These are phyloP conservation scores for Grosmannia penicillata DNA, from an alignment of 2,329 filamentous ascomycete species.

Conservation along the genomic window DNA sequence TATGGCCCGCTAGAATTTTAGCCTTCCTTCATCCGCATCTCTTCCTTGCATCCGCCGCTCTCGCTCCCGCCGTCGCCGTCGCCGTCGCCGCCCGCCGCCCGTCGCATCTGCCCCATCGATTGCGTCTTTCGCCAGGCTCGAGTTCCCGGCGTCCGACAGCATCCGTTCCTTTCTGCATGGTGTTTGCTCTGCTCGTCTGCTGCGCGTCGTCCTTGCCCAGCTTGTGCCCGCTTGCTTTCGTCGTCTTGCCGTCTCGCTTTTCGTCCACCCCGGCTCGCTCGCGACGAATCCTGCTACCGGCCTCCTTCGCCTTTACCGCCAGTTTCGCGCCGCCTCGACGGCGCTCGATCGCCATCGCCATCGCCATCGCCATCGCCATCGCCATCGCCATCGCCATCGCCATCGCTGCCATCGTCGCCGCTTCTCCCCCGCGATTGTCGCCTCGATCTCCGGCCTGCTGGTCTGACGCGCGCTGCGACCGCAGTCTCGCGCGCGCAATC, in stretches of 20 bases:
- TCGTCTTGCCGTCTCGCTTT: too few species aligned
- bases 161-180: too few species aligned
- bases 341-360: too few species aligned
- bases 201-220: background rate
- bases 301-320: too few species aligned
- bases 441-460: background rate
- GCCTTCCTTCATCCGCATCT: background rate
- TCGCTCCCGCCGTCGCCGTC: background rate
- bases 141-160: too few species aligned
- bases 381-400: background rate
- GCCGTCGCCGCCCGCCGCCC: background rate
- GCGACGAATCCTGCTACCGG: too few species aligned
- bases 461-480: slow-evolving; percentile 13
- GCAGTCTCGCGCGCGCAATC: slow-evolving; percentile 7
- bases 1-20: background rate
- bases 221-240: background rate
- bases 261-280: too few species aligned
- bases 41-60: background rate
- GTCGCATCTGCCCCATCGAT: background rate
- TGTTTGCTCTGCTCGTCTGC: too few species aligned
- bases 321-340: too few species aligned
- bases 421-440: background rate
- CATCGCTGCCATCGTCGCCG: background rate
- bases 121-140: too few species aligned
- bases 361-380: background rate